Conservation (phyloP, 345 rosid species). For the Euphorbia lathyris region DNA sequence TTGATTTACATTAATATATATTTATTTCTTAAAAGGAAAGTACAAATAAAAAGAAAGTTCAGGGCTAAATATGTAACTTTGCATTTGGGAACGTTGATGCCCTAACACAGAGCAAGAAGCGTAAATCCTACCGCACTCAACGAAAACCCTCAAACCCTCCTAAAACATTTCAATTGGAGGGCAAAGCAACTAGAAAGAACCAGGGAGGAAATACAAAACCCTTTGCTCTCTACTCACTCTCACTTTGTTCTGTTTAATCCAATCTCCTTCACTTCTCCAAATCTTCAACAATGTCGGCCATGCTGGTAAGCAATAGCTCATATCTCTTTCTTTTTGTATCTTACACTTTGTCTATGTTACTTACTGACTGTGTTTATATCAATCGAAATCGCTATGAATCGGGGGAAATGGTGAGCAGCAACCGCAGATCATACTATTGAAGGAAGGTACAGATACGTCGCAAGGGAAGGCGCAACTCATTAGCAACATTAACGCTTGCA, state of each 20-base stretch:
- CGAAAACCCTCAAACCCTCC: background rate
- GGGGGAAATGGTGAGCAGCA: constrained; percentile 51
- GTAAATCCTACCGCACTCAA: background rate
- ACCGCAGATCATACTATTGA: constrained; percentile 96
- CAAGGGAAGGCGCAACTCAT: constrained; percentile 94
- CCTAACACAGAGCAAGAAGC: background rate
- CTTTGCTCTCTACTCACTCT: background rate
- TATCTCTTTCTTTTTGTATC: background rate
- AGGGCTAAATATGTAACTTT: background rate
- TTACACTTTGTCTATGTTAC: background rate
- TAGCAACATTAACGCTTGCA: constrained; percentile 97
- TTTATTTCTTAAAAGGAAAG: too few relatives aligned
- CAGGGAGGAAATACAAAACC: constrained; percentile 1
- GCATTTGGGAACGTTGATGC: background rate
- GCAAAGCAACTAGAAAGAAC: background rate
- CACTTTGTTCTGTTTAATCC: background rate
- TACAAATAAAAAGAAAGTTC: too few relatives aligned
- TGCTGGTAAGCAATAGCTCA: constrained; percentile 25
- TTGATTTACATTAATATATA: too few relatives aligned
- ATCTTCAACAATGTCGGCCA: constrained; percentile 30
- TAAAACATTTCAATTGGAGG: background rate
- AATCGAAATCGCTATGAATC: background rate
- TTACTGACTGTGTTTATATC: background rate
- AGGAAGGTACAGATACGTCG: constrained; percentile 97
- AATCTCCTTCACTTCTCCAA: background rate